Evolutionary conservation across 352 stramenopile genomes (phyloP), one percentile per base, ranked within the genome.

Genomic region (Phytophthora citricola): DNA sequence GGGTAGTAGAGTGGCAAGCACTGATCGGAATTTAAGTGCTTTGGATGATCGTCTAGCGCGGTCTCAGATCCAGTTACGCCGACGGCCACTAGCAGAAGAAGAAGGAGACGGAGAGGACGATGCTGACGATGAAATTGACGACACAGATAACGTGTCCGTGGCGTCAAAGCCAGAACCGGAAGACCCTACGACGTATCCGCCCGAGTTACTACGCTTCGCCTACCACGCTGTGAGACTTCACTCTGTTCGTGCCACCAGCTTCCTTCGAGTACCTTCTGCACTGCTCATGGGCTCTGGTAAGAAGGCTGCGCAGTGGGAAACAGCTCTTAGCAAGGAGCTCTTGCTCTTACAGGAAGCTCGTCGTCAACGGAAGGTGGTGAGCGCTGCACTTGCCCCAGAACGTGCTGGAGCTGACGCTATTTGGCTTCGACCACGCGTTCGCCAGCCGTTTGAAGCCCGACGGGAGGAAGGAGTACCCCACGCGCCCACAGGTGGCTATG

Each of bases 241-340:
- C 36, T 73, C 66, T 1, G 78, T 93, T 54, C 84, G 84, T 10
- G 73, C 78, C 1, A 85, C 79, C 3, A 89, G 85, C 43, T 93
- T 91, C 29, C 66, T 89, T 8, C 75, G 84, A 4, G 52, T 93
- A 1, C 78, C 85, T 1, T 66, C 75, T 12, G 73, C 55, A 11
- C 62, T 81, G 8, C 59, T 86, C 2, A 66, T 69, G 24, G 70
- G 70, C 4, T 12, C 56, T 1, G 70, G 52, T 1, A 61, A 60
- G 11, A 60, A 56, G 26, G 60, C 70, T 36, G 48, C 71, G 15
- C 66, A 75, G 36, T 79, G 67, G 64, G 55, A 75, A 12, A 73
- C 84, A 39, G 71, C 83, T n/a, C 57, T 93, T 12, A 85, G 77
- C 36, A 81, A 91, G 15, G 77, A 87, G 14, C 55, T 85, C 12